These are phyloP conservation scores for Trichoderma atroviride DNA, from an alignment of 2,329 filamentous ascomycete species.

Conservation along the genomic window DNA sequence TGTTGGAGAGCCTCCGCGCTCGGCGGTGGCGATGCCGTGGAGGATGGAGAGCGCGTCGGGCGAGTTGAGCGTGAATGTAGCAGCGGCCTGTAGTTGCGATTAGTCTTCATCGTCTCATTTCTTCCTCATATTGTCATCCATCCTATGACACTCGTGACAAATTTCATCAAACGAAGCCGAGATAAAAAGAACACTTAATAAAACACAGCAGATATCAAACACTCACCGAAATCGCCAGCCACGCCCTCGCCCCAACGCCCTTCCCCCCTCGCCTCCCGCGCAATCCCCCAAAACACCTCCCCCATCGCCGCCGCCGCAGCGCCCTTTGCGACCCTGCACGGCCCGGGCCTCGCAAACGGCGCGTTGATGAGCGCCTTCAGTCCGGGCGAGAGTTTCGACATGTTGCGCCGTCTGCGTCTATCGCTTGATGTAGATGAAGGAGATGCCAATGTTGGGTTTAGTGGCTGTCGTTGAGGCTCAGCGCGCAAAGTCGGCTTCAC, in stretches of 20 bases:
- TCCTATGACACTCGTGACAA: neutral
- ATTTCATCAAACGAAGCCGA: neutral
- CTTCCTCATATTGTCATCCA: neutral
- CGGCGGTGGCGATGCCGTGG: constrained; percentile 52
- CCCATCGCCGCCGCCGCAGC: constrained; percentile 65
- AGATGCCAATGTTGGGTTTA: neutral
- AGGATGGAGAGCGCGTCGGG: constrained; percentile 71
- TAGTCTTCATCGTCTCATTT: neutral
- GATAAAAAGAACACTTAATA: no score
- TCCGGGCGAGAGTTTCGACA: constrained; percentile 72
- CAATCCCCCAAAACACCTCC: constrained; percentile 66
- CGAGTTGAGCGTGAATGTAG: constrained; percentile 85
- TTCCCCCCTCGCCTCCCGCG: constrained; percentile 62
- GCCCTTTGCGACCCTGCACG: constrained; percentile 41
- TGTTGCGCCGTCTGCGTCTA: constrained; percentile 40
- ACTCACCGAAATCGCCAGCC: constrained; percentile 66
- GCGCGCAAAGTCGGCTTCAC: neutral
- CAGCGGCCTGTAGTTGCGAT: constrained; percentile 62
- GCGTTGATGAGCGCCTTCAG: constrained; percentile 76
- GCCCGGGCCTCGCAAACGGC: constrained; percentile 66
- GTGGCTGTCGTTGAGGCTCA: neutral
- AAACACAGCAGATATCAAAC: neutral
- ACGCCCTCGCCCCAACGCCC: constrained; percentile 64
- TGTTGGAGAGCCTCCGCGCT: constrained; percentile 27
- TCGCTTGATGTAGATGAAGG: neutral